phyloP scores from a whole-genome alignment of 257 asterid genomes.

The Plantago elongata region DNA sequence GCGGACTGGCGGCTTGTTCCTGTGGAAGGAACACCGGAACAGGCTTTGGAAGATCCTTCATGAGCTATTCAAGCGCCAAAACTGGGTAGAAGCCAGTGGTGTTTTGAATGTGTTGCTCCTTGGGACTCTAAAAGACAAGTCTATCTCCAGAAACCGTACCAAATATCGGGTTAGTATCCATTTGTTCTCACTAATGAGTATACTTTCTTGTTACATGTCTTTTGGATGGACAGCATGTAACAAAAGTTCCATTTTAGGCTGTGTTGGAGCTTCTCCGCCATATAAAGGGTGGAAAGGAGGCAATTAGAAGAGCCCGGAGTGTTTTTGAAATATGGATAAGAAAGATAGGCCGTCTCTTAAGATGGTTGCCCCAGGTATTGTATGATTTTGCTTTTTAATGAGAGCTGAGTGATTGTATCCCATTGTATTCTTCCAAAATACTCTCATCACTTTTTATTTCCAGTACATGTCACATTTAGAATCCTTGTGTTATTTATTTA shows the following conservation, averaged over 20 bases:
- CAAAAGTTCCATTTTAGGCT: too few species aligned
- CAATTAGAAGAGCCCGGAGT: constrained; percentile 29
- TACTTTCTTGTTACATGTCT: not conserved
- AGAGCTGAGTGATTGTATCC: not conserved
- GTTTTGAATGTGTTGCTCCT: constrained; percentile 62
- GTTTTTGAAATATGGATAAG: constrained; percentile 66
- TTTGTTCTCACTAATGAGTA: not conserved
- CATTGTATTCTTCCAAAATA: too few species aligned
- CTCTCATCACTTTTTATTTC: not conserved
- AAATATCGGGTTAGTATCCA: constrained; percentile 46
- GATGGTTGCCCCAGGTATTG: not conserved
- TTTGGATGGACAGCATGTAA: not conserved
- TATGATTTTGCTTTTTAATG: too few species aligned
- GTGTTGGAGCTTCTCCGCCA: constrained; percentile 52
- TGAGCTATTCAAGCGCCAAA: constrained; percentile 39
- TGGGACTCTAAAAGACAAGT: constrained; percentile 40
- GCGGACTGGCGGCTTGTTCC: too few species aligned
- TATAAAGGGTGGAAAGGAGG: constrained; percentile 41
- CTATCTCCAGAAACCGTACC: constrained; percentile 44
- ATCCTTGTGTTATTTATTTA: too few species aligned
- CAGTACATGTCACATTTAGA: too few species aligned
- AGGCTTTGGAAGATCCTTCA: constrained; percentile 42
- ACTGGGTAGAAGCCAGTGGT: constrained; percentile 78
- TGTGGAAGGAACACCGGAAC: constrained; percentile 43
- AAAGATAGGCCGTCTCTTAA: constrained; percentile 35